A percentile compares a stretch with the other conserved stretches of the same genome.
Evolutionary conservation across 768 basidiomycete genomes (phyloP).

Genomic region (Hygrocybe punicea): DNA sequence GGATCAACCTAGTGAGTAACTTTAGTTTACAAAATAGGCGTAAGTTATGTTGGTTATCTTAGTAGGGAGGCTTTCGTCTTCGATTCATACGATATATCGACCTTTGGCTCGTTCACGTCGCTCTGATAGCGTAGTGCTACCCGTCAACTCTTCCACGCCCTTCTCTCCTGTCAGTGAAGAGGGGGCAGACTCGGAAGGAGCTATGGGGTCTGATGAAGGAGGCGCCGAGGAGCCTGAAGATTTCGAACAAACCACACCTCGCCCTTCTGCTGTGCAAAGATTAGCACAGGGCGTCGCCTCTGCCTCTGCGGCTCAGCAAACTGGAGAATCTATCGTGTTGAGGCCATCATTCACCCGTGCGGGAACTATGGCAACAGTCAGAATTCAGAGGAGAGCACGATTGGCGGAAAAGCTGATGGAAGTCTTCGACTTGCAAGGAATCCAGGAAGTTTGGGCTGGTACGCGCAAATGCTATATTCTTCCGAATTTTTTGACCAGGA

Average conservation of each 20-base stretch:
- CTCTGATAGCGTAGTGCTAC: constrained; percentile 25
- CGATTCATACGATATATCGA: constrained; percentile 84
- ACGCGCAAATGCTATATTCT: constrained; percentile 21
- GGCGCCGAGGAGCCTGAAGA: constrained; percentile 51
- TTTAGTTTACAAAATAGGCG: neutral
- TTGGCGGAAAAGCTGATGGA: constrained; percentile 87
- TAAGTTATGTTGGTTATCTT: constrained; percentile 3
- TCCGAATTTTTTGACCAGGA: constrained; percentile 3
- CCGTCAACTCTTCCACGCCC: constrained; percentile 18
- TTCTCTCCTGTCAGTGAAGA: constrained; percentile 28
- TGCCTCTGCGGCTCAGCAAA: constrained; percentile 7
- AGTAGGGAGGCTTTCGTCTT: constrained; percentile 65
- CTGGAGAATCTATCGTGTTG: neutral
- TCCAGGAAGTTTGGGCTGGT: constrained; percentile 85
- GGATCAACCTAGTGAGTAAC: constrained; percentile 36
- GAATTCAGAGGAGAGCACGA: constrained; percentile 59
- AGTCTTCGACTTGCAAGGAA: constrained; percentile 77
- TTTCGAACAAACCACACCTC: constrained; percentile 52
- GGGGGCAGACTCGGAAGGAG: constrained; percentile 34
- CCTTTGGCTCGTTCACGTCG: constrained; percentile 69
- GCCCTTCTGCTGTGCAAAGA: constrained; percentile 24
- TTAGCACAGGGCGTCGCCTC: constrained; percentile 5
- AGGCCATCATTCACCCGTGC: constrained; percentile 38
- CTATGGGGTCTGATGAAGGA: constrained; percentile 39
- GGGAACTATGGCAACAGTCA: constrained; percentile 73